These are phyloP conservation scores for Calocera cornea DNA, from an alignment of 768 basidiomycete genomes.

Conservation along the genomic window DNA sequence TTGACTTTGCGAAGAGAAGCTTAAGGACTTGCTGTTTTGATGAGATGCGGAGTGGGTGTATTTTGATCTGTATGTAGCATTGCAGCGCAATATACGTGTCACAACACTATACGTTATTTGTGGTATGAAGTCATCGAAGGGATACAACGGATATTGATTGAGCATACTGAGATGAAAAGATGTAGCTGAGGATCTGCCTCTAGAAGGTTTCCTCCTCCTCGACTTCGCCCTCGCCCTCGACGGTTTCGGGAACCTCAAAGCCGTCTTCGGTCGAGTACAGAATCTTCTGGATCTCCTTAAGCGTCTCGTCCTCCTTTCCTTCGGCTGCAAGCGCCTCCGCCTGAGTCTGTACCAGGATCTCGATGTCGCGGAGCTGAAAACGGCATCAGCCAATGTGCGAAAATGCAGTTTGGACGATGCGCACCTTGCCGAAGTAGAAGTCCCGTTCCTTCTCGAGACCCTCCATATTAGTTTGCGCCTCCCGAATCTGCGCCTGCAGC, in stretches of 20 bases:
- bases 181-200: not conserved
- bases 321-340: slow-evolving; percentile 45
- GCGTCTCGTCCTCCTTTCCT: slow-evolving; percentile 43
- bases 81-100: not conserved
- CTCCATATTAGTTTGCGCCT: slow-evolving; percentile 69
- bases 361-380: slow-evolving; percentile 79
- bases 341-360: slow-evolving; percentile 79
- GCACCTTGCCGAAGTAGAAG: slow-evolving; percentile 95
- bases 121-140: slow-evolving; percentile 1
- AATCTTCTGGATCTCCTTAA: slow-evolving; percentile 79
- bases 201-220: slow-evolving; percentile 68
- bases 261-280: slow-evolving; percentile 72
- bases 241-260: slow-evolving; percentile 75
- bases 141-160: not conserved
- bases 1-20: no score
- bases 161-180: not conserved
- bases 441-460: slow-evolving; percentile 94
- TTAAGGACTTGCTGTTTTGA: no score
- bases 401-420: slow-evolving; percentile 14
- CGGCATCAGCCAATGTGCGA: not conserved
- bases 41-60: no score
- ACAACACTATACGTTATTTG: not conserved
- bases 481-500: slow-evolving; percentile 65
- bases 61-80: not conserved
- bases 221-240: slow-evolving; percentile 20